Percentiles rank a stretch among this genome's conserved stretches.
phyloP scores from a whole-genome alignment of 164 flowering plant genomes.

The Liriodendron chinense region DNA sequence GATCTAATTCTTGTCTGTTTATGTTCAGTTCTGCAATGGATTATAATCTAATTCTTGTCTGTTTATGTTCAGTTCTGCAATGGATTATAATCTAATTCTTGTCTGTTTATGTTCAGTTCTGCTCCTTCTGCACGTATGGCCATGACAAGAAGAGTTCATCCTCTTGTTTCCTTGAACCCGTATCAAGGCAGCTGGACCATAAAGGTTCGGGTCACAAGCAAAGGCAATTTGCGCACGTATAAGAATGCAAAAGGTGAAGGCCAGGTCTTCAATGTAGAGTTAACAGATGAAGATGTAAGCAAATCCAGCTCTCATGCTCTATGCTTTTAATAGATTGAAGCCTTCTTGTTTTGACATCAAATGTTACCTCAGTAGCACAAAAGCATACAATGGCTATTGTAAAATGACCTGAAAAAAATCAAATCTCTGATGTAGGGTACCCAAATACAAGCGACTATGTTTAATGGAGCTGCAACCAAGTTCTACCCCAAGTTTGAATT shows the following conservation, averaged over 20 bases:
- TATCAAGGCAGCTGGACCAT: slow-evolving; percentile 95
- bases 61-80: too few relatives aligned
- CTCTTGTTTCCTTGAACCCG: slow-evolving; percentile 88
- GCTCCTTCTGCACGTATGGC: slow-evolving; percentile 90
- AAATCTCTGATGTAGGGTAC: slow-evolving; percentile 65
- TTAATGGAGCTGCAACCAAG: slow-evolving; percentile 86
- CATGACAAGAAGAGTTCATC: slow-evolving; percentile 87
- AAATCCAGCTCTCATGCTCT: too few relatives aligned
- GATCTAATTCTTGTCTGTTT: too few relatives aligned
- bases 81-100: too few relatives aligned
- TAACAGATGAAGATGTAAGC: slow-evolving; percentile 94
- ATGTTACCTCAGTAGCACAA: too few relatives aligned
- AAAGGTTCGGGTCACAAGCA: slow-evolving; percentile 67
- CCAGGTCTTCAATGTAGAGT: slow-evolving; percentile 80
- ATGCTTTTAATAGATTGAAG: too few relatives aligned
- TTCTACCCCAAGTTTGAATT: slow-evolving; percentile 67
- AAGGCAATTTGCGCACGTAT: slow-evolving; percentile 47
- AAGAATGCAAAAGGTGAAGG: slow-evolving; percentile 44
- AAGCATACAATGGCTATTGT: too few relatives aligned
- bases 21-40: too few relatives aligned
- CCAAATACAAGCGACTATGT: slow-evolving; percentile 97
- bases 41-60: too few relatives aligned
- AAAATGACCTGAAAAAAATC: too few relatives aligned
- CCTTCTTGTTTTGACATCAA: too few relatives aligned
- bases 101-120: slow-evolving; percentile 35